Percentiles rank a stretch among this genome's conserved stretches.
Conservation (phyloP, 768 basidiomycete genomes). For the Tulasnella sp. region DNA sequence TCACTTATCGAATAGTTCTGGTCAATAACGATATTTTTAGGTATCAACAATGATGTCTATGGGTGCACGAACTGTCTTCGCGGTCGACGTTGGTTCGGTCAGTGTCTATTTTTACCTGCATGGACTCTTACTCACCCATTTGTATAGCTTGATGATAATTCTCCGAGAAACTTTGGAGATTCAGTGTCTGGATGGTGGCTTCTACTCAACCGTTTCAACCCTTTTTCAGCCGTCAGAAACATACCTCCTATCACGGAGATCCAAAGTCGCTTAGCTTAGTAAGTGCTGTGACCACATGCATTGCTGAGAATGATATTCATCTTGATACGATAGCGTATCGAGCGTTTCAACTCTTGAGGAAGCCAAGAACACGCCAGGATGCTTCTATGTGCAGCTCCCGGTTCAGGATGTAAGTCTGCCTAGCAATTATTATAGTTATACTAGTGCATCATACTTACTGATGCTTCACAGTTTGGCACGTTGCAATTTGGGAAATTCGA, state of each 20-base stretch:
- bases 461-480: conserved; percentile 58
- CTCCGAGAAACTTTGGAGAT: conserved; percentile 88
- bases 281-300: conserved; percentile 25
- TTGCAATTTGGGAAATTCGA: conserved; percentile 81
- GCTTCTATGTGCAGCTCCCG: conserved; percentile 88
- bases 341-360: conserved; percentile 91
- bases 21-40: conserved; percentile 29
- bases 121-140: neutral
- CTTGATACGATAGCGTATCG: conserved; percentile 54
- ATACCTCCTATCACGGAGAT: conserved; percentile 88
- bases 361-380: conserved; percentile 79
- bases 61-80: conserved; percentile 84
- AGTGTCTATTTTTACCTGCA: conserved; percentile 21
- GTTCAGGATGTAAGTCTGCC: conserved; percentile 63
- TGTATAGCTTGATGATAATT: conserved; percentile 77
- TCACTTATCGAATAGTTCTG: neutral
- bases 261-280: conserved; percentile 92
- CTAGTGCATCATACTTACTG: conserved; percentile 7
- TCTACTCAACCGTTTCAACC: conserved; percentile 84
- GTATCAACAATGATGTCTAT: conserved; percentile 84
- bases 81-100: conserved; percentile 84
- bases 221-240: conserved; percentile 61
- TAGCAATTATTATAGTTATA: neutral
- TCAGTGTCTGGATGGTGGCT: conserved; percentile 95
- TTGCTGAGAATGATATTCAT: neutral